Conservation (phyloP, 208 protist species). For the Leishmania mexicana region DNA sequence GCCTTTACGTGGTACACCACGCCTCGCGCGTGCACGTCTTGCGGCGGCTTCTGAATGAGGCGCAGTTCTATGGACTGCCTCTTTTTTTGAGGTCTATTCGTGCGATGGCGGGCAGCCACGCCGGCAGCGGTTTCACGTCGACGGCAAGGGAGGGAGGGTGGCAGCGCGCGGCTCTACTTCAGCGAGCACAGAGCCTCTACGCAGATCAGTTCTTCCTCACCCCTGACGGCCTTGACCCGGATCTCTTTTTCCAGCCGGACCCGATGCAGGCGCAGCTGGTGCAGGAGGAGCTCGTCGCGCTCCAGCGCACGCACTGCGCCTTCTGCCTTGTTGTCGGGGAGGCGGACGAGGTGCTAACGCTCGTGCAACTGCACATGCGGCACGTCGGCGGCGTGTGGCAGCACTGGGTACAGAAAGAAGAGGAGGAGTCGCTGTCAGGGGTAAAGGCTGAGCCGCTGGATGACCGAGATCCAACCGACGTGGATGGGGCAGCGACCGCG, state of each 20-base stretch:
- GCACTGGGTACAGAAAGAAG: slow-evolving; percentile 11
- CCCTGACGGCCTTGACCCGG: slow-evolving; percentile 49
- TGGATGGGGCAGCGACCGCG: not conserved
- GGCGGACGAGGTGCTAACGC: slow-evolving; percentile 68
- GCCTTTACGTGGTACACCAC: slow-evolving; percentile 65
- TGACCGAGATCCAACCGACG: not conserved
- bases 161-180: slow-evolving; percentile 5
- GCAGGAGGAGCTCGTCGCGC: slow-evolving; percentile 75
- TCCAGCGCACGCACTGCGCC: slow-evolving; percentile 52
- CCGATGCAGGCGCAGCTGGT: slow-evolving; percentile 57
- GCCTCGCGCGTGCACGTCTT: slow-evolving; percentile 40
- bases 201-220: slow-evolving; percentile 59
- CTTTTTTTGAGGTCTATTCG: slow-evolving; percentile 89
- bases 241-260: slow-evolving; percentile 42
- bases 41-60: slow-evolving; percentile 45
- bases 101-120: not conserved
- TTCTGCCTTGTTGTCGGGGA: slow-evolving; percentile 75
- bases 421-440: not conserved
- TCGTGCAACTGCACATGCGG: slow-evolving; percentile 37
- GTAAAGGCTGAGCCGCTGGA: not conserved
- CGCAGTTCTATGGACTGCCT: slow-evolving; percentile 81
- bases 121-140: not conserved
- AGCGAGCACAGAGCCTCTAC: slow-evolving; percentile 25
- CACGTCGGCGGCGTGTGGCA: slow-evolving; percentile 22
- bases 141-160: slow-evolving; percentile 12